Evolutionary conservation across 345 rosid species (phyloP), one percentile per base, ranked within the genome.

Genomic region (Ceriops zippeliana): DNA sequence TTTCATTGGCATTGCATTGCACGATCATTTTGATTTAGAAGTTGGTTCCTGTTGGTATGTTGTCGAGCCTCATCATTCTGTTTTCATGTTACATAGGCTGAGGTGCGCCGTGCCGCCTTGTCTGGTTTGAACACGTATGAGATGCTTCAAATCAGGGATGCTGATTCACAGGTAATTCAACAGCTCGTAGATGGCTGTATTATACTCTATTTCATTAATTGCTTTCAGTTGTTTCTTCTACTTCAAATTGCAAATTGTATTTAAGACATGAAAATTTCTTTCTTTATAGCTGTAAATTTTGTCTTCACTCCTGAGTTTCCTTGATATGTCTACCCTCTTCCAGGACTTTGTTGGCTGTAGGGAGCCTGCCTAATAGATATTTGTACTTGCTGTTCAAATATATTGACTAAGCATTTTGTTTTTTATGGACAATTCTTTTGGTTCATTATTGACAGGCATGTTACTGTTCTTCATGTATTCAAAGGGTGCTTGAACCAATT

Each of bases 61-160:
- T 54, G 35, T 58, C 11, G 32, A 75, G 42, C 63, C 62, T 68
- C 38, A 62, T 74, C 31, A 68, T 61, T 47, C 49, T 68, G 52
- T 49, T 79, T 53, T 68, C 28, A 67, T 75, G 58, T 68, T 65
- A 70, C 37, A 47, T 72, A 95, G 99, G 88, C 92, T 59, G 86
- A 89, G 71, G 83, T 91, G 5, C 90, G 99, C 16, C 72, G 92
- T 68, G 82, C 91, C 54, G 82, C 93, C 5, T 77, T 95, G 65
- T 80, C 86, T 62, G 79, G 86, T 78, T 84, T 95, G 63, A 85
- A 80, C 54, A 35, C 66, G 47, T 71, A 82, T 71, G 84, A 74
- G 65, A 74, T 83, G 73, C 68, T 85, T 70, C 85, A 86, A 79
- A 63, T 74, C 51, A 76, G 71, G 52, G 58, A 72, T 60, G 74